These are phyloP conservation scores for Talaromyces funiculosus DNA, from an alignment of 2,329 filamentous ascomycete genomes.

Conservation along the genomic window DNA sequence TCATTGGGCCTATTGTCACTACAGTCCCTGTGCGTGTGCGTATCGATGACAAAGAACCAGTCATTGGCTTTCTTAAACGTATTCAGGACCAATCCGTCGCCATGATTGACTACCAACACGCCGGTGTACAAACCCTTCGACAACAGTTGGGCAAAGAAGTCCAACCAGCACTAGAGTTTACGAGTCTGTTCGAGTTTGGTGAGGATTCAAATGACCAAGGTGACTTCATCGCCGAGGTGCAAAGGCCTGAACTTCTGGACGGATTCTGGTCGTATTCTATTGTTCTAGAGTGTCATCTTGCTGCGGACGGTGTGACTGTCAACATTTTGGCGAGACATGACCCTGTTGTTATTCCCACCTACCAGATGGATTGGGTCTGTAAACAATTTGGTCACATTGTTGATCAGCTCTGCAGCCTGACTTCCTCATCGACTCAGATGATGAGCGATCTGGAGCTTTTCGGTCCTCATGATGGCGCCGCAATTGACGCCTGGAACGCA, in stretches of 20 bases:
- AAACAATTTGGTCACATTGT: neutral
- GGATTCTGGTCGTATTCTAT: neutral
- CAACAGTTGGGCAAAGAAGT: neutral
- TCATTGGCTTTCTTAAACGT: slow-evolving; percentile 45
- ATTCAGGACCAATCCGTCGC: slow-evolving; percentile 49
- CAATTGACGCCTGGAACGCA: neutral
- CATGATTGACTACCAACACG: slow-evolving; percentile 56
- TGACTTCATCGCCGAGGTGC: neutral
- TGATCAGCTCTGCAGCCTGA: neutral
- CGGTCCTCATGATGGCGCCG: neutral
- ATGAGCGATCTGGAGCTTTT: neutral
- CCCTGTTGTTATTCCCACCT: neutral
- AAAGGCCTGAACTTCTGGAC: neutral
- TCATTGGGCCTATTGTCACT: slow-evolving; percentile 25
- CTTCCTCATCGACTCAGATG: neutral
- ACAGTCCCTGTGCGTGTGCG: slow-evolving; percentile 1
- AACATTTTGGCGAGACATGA: neutral
- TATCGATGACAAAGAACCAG: neutral
- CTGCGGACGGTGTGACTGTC: neutral
- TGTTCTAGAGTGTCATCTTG: neutral
- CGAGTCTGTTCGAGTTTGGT: neutral
- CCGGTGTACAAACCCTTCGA: slow-evolving; percentile 35
- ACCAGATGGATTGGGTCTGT: neutral
- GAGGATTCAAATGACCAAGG: neutral
- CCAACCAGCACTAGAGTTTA: neutral